phyloP scores from a whole-genome alignment of 2,329 filamentous ascomycete species.

The Cyphellophora europaea region DNA sequence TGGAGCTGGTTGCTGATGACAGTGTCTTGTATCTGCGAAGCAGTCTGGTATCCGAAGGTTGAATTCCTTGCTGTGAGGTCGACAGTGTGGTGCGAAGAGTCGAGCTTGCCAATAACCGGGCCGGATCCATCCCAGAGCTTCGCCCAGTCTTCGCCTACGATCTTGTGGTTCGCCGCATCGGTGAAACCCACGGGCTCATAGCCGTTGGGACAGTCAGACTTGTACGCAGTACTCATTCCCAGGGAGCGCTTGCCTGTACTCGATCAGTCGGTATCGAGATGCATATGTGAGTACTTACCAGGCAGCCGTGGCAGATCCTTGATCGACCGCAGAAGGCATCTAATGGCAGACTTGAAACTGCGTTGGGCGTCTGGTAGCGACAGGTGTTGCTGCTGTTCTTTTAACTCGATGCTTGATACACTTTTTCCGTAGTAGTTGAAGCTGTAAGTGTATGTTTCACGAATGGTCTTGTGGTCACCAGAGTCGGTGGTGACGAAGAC shows the following conservation, averaged over 20 bases:
- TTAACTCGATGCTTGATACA: slow-evolving; percentile 23
- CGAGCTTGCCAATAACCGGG: slow-evolving; percentile 6
- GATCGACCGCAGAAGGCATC: slow-evolving; percentile 29
- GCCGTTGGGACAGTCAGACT: slow-evolving; percentile 26
- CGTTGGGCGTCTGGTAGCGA: slow-evolving; percentile 26
- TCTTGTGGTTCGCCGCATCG: slow-evolving; percentile 2
- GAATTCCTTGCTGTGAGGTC: slow-evolving; percentile 3
- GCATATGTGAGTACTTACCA: slow-evolving; percentile 22
- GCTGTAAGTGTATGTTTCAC: slow-evolving; percentile 42
- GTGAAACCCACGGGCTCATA: slow-evolving; percentile 27
- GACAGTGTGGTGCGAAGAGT: slow-evolving; percentile 10
- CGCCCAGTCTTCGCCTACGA: not conserved
- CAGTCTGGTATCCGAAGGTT: not conserved
- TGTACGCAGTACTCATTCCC: slow-evolving; percentile 36
- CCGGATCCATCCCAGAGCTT: slow-evolving; percentile 4
- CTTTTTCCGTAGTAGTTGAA: slow-evolving; percentile 32
- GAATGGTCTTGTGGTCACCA: slow-evolving; percentile 26
- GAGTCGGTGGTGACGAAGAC: slow-evolving; percentile 35
- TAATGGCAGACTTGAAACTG: slow-evolving; percentile 34
- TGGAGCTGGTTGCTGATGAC: slow-evolving; percentile 14
- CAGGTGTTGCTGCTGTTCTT: slow-evolving; percentile 21
- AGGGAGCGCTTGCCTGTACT: slow-evolving; percentile 20
- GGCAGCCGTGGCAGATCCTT: slow-evolving; percentile 32
- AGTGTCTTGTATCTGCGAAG: slow-evolving; percentile 4
- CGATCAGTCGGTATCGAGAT: slow-evolving; percentile 14